A percentile compares a stretch with the other conserved stretches of the same genome.
Evolutionary conservation across 371 early-diverging fungal species (phyloP).

Genomic region (Saksenaea vasiformis): DNA sequence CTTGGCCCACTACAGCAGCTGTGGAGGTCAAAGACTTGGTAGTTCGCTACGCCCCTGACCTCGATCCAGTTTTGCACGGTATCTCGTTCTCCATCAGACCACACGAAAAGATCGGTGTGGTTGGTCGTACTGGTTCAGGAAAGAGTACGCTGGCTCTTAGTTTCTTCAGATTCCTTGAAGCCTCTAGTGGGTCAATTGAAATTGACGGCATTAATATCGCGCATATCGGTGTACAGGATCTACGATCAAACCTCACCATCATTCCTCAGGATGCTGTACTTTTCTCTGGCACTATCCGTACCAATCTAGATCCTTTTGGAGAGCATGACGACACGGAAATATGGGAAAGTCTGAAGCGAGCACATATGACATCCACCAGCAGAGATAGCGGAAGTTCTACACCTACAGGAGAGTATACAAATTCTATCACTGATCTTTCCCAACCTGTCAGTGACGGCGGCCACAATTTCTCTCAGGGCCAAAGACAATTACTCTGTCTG

Average conservation of each 20-base stretch:
- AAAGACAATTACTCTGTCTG: constrained; percentile 77
- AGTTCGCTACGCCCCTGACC: constrained; percentile 66
- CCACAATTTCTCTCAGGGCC: constrained; percentile 70
- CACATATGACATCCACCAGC: constrained; percentile 34
- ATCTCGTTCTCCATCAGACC: constrained; percentile 63
- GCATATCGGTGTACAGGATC: constrained; percentile 68
- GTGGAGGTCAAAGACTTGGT: constrained; percentile 67
- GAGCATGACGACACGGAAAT: constrained; percentile 64
- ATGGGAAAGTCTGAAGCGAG: constrained; percentile 69
- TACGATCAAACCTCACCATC: constrained; percentile 75
- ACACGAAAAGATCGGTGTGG: constrained; percentile 79
- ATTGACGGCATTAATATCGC: constrained; percentile 82
- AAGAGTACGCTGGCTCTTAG: constrained; percentile 78
- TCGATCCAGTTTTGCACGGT: constrained; percentile 68
- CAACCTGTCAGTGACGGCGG: constrained; percentile 60
- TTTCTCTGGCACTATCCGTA: constrained; percentile 75
- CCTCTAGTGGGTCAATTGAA: constrained; percentile 66
- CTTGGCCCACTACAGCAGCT: constrained; percentile 76
- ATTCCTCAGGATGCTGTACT: constrained; percentile 87
- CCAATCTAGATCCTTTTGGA: constrained; percentile 74
- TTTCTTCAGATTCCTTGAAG: constrained; percentile 78
- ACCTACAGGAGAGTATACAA: not conserved
- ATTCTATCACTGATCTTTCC: constrained; percentile 26
- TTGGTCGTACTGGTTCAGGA: constrained; percentile 81
- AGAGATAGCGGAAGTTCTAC: not conserved